Evolutionary conservation across 2,329 filamentous ascomycete species (phyloP), one percentile per base, ranked within the genome.

Genomic region (Colletotrichum abscissum): DNA sequence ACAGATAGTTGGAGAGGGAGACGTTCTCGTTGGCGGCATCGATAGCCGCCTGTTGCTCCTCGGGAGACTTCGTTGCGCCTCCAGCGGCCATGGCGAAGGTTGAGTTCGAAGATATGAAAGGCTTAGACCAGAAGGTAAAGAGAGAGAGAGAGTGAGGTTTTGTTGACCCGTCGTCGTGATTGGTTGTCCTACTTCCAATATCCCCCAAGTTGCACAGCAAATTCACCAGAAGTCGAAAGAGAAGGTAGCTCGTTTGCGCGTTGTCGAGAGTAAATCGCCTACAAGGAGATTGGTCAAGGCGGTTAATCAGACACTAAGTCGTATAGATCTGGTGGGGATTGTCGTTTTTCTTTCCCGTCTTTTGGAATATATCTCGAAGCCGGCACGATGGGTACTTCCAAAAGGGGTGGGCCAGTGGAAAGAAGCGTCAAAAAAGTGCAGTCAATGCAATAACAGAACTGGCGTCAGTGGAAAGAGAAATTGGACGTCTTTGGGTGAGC

Each of bases 1-100:
- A 84, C 56, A 92, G 86, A 79, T 92, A 92, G 69, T 89, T 84
- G 49, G 88, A 87, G 54, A 94, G 86, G 56, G 87, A 84, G 76
- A 88, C 83, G 77, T 92, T 90, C 72, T 86, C 82, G 71, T 81
- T 77, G 2, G 72, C 81, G 1, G 82, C 72, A 19, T 74, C 52
- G 16, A 72, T 67, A 12, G 62, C 72, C 14, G 72, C 72, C 38
- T 74, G 68, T 68, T 74, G 71, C 76, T 84, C 80, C 82, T 77
- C 70, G 16, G 69, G 65, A 16, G 75, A 67, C 35, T 62, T n/a
- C 35, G 67, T 79, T 24, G 63, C 58, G 64, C 63, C 75, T 33
- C 66, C 65, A 26, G 67, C 65, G 67, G 75, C 66, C 57, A 67
- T 69, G 42, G 62, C 56, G 49, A 63, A 19, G 46, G 26, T 52